Evolutionary conservation across 2,329 filamentous ascomycete genomes (phyloP), one percentile per base, ranked within the genome.

Genomic region (Aureobasidium sp.): DNA sequence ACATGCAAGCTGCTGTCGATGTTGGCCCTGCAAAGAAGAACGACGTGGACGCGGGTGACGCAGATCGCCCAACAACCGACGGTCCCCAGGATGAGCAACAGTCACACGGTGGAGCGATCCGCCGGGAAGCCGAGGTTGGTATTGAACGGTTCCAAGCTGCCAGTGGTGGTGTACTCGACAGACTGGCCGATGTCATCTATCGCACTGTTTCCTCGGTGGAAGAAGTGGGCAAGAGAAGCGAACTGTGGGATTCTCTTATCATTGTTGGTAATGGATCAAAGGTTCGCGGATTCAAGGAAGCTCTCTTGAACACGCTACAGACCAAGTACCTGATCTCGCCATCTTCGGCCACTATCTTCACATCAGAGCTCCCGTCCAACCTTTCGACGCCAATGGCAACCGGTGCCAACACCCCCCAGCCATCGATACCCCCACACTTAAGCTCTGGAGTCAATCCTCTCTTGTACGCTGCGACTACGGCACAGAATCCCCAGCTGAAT

Each of bases 271-370:
- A 96, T 70, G 94, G 94, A 62, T 86, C 83, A 63, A 83, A 79
- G 68, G 77, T 87, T 54, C 79, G 81, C 76, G 85, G 94, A 5
- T 93, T 99, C 73, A 92, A 89, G 67, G 91, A 97, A 68, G 90
- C 93, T 67, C 85, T 99, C 51, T 74, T 97, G 41, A 83, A 88
- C 68, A 91, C 86, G 0, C 83, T 99, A 41, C 84, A 84, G 41
- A 83, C 87, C 53, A 91, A 92, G 66, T 94, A 96, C 73, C 83
- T 97, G 59, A 86, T 99, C 67, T 96, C 92, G 1, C 94, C 94
- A 0, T 92, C 88, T 32, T 93, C 91, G 1, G 91, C 91, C 55
- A 97, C 92, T 45, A 97, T 97, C 70, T 97, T 97, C 80, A 96
- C 92, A 39, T 96, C 91, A 27, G 94, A 99, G 75, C 85, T 97